Evolutionary conservation across 2,329 filamentous ascomycete genomes (phyloP), one percentile per base, ranked within the genome.

Genomic region (Nemania diffusa): DNA sequence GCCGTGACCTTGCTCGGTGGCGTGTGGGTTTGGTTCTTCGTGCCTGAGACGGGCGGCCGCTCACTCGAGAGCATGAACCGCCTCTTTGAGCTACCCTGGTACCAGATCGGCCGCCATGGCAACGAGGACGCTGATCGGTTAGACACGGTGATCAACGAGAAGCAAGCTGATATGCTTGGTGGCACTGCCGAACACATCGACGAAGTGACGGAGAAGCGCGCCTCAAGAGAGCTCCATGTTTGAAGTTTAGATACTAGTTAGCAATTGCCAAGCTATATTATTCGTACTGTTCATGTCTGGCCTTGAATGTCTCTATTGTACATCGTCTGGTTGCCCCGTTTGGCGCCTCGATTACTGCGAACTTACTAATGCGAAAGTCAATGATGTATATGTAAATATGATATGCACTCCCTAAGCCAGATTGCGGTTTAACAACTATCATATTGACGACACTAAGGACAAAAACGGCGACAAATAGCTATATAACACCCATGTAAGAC

Each of bases 51-150:
- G 0, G 85, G 86, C 0, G 91, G 91, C 0, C 82, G 84, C n/a
- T 82, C 81, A 57, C 82, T 92, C 7, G 90, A 92, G 81, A 88
- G 84, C 70, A 92, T 94, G 86, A 90, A 94, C 74, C 82, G 84
- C 27, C 82, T 94, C 69, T 94, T 94, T 74, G 86, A 85, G 57
- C 81, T 93, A 56, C 90, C 89, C 0, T 94, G 92, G 92, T 89
- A 91, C 78, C 85, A 87, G 78, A 93, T 95, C 71, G 92, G 92
- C 34, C 80, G 82, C 0, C 75, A 83, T 71, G 86, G 86, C 0
- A 87, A 87, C 74, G 74, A 74, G 68, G 84, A 87, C 72, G 86
- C 85, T 7, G 84, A 85, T 5, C 73, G 77, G 56, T 79, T 80
- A 71, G 85, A 87, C 42, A 71, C 76, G 50, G 81, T 75, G 0